phyloP scores from a whole-genome alignment of 2,329 filamentous ascomycete genomes.

The Biscogniauxia sp. region DNA sequence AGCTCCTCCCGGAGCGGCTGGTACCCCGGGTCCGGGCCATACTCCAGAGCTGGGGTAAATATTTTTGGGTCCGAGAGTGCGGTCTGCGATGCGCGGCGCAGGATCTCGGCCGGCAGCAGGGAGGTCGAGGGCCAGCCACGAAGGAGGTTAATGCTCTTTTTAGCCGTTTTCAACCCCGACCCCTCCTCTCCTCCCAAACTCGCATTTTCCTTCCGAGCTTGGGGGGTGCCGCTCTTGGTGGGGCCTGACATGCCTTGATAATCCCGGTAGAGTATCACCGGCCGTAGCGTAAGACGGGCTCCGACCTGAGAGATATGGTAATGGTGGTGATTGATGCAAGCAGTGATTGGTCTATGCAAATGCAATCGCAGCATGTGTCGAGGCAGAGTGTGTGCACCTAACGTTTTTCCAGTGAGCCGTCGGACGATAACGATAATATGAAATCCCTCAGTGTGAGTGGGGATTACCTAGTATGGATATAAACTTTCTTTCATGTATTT shows the following conservation, averaged over 20 bases:
- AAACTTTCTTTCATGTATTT: neutral
- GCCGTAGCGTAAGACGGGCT: neutral
- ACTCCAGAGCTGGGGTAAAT: constrained; percentile 66
- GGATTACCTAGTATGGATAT: neutral
- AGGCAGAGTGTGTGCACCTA: neutral
- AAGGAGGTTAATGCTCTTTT: constrained; percentile 59
- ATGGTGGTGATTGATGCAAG: neutral
- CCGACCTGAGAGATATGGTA: neutral
- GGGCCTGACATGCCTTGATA: neutral
- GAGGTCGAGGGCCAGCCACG: constrained; percentile 64
- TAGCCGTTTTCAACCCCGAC: neutral
- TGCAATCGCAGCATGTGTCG: neutral
- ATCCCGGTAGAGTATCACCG: neutral
- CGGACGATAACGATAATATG: neutral
- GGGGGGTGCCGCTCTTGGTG: neutral
- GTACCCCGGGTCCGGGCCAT: constrained; percentile 77
- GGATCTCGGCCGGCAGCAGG: constrained; percentile 63
- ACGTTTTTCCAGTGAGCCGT: neutral
- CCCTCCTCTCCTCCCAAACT: neutral
- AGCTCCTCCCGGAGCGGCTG: constrained; percentile 66
- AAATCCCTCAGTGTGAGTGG: neutral
- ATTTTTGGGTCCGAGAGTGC: constrained; percentile 60
- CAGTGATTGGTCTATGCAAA: neutral
- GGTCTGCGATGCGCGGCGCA: constrained; percentile 58
- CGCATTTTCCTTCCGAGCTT: neutral